These are phyloP conservation scores for Globisporangium paroecandrum DNA, from an alignment of 352 stramenopile species.

Conservation along the genomic window DNA sequence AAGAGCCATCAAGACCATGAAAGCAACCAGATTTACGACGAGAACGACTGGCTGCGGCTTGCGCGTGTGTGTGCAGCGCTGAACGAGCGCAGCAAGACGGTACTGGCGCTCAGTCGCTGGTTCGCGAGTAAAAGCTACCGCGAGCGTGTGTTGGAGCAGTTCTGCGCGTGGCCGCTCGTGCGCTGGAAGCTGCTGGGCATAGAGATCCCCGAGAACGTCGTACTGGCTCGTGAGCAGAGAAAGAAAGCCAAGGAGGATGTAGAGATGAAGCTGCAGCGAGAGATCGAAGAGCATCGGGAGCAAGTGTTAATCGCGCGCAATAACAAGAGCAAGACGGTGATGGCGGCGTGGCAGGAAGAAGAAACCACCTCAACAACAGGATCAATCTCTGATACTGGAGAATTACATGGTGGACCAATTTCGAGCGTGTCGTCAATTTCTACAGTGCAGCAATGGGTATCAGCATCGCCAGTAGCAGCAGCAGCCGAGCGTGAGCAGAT, in stretches of 20 bases:
- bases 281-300: conserved; percentile 29
- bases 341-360: conserved; percentile 31
- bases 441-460: neutral
- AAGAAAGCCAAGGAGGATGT: conserved; percentile 13
- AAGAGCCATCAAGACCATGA: conserved; percentile 15
- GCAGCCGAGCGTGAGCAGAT: neutral
- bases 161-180: conserved; percentile 46
- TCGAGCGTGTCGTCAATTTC: neutral
- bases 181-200: conserved; percentile 61
- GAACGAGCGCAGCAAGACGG: conserved; percentile 33
- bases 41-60: conserved; percentile 55
- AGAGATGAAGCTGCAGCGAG: conserved; percentile 14
- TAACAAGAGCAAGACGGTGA: conserved; percentile 20
- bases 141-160: conserved; percentile 41
- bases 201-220: conserved; percentile 31
- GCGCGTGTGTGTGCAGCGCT: conserved; percentile 41
- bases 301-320: conserved; percentile 26
- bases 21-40: conserved; percentile 6
- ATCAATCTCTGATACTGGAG: neutral
- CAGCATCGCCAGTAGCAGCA: neutral
- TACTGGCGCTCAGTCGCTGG: conserved; percentile 37
- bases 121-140: conserved; percentile 33
- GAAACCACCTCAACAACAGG: neutral
- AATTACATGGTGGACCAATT: neutral
- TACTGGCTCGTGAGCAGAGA: conserved; percentile 25